Evolutionary conservation across 169 alveolate species (phyloP).

Genomic region (Cryptosporidium baileyi): DNA sequence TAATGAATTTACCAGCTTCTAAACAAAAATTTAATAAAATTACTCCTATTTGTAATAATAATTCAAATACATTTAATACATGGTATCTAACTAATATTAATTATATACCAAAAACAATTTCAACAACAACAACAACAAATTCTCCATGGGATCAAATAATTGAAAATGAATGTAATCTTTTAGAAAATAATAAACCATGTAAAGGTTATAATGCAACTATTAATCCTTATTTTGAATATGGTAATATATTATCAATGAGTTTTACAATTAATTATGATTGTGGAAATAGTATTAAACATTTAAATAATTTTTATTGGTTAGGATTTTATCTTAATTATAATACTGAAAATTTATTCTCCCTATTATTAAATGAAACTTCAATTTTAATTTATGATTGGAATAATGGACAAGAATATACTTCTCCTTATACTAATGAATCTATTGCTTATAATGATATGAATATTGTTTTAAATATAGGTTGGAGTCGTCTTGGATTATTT

Average conservation of each 20-base stretch:
- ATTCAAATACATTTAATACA: neutral
- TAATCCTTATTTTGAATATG: neutral
- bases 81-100: constrained; percentile 9
- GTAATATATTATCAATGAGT: neutral
- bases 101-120: neutral
- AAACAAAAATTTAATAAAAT: constrained; percentile 11
- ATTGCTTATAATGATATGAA: neutral
- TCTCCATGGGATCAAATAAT: constrained; percentile 30
- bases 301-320: constrained; percentile 16
- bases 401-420: neutral
- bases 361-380: neutral
- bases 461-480: neutral
- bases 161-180: neutral
- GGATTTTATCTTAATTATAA: neutral
- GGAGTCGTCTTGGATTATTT: constrained; percentile 44
- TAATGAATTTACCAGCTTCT: constrained; percentile 13
- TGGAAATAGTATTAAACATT: neutral
- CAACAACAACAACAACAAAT: constrained; percentile 52
- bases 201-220: constrained; percentile 9
- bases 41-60: neutral
- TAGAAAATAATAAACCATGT: neutral
- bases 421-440: constrained; percentile 15
- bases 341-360: neutral
- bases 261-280: constrained; percentile 14
- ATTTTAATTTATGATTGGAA: neutral